These are phyloP conservation scores for Xylariaceae sp. DNA, from an alignment of 2,329 filamentous ascomycete species.

Conservation along the genomic window DNA sequence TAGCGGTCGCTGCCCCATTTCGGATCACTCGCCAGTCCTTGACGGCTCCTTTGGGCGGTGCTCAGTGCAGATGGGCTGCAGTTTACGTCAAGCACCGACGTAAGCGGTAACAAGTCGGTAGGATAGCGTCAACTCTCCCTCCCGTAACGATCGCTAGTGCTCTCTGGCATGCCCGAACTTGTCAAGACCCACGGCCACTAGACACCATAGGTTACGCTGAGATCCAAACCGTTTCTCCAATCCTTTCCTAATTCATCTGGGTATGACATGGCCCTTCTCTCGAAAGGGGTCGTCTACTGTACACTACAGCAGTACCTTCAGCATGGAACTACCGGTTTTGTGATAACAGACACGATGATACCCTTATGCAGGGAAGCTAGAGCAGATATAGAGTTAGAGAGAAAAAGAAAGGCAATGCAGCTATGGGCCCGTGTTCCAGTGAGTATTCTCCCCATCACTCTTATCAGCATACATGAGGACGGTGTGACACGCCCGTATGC, in stretches of 20 bases:
- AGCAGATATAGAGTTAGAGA: background rate
- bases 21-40: background rate
- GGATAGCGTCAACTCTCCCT: constrained; percentile 9
- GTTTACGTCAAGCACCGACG: constrained; percentile 14
- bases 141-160: constrained; percentile 8
- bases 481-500: background rate
- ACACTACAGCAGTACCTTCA: background rate
- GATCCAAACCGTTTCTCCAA: constrained; percentile 20
- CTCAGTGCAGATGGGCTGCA: constrained; percentile 5
- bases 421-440: too few species aligned
- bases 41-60: constrained; percentile 7
- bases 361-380: constrained; percentile 2
- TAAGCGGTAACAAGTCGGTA: constrained; percentile 12
- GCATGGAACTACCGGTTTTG: background rate
- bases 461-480: background rate
- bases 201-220: constrained; percentile 7
- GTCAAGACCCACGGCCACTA: constrained; percentile 1
- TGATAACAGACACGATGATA: constrained; percentile 1
- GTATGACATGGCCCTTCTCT: background rate
- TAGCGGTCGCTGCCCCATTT: too few species aligned
- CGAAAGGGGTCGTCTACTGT: too few species aligned
- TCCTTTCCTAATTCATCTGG: constrained; percentile 17
- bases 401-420: too few species aligned
- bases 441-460: background rate
- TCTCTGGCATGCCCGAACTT: constrained; percentile 10